These are phyloP conservation scores for Russula sp. DNA, from an alignment of 768 basidiomycete species.

Conservation along the genomic window DNA sequence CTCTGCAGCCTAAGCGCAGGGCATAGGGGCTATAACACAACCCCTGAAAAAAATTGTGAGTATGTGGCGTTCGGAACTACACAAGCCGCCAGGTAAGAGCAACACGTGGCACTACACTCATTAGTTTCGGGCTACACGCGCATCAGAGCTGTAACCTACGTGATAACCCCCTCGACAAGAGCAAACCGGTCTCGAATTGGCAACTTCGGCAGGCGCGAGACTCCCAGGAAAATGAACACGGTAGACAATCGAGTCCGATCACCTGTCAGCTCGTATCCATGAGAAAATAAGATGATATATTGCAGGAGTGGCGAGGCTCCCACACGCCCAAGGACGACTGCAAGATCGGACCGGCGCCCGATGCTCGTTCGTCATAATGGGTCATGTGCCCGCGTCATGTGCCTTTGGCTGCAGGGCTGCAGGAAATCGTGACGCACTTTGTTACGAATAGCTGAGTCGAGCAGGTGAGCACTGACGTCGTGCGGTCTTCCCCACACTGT, in stretches of 20 bases:
- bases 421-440: too few relatives aligned
- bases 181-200: neutral
- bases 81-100: constrained; percentile 6
- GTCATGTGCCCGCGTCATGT: neutral
- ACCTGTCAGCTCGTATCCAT: constrained; percentile 23
- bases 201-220: constrained; percentile 15
- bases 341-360: neutral
- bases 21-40: constrained; percentile 21
- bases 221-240: constrained; percentile 1
- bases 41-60: neutral
- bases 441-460: constrained; percentile 14
- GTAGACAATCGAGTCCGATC: constrained; percentile 14
- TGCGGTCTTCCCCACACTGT: neutral
- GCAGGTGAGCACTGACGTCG: constrained; percentile 24
- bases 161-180: constrained; percentile 4
- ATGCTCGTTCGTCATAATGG: neutral
- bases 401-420: neutral
- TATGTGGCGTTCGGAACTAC: constrained; percentile 27
- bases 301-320: constrained; percentile 4
- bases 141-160: constrained; percentile 20
- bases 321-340: constrained; percentile 14
- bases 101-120: constrained; percentile 7
- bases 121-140: constrained; percentile 11
- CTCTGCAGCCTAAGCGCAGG: constrained; percentile 8
- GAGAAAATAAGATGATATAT: constrained; percentile 7